Evolutionary conservation across 2,329 filamentous ascomycete genomes (phyloP).

Genomic region (Penicillium expansum): DNA sequence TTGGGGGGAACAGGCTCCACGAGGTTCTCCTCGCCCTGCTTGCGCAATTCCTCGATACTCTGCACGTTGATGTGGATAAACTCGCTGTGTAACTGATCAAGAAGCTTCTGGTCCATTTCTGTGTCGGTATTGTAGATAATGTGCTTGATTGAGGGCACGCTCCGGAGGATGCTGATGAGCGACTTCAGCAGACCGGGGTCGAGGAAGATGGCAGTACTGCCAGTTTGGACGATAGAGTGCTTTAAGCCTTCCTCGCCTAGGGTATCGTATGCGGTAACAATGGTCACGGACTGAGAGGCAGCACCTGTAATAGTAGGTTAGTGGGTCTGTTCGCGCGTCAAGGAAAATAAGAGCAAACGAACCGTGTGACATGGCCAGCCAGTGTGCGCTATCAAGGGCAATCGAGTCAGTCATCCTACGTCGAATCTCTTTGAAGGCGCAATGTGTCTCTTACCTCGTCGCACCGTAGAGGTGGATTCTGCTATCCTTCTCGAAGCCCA

Average conservation of each 20-base stretch:
- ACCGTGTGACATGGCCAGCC: constrained; percentile 79
- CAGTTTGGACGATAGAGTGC: constrained; percentile 80
- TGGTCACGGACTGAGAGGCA: constrained; percentile 79
- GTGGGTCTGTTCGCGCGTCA: neutral
- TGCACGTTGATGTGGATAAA: constrained; percentile 53
- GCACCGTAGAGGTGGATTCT: constrained; percentile 78
- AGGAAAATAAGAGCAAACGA: constrained; percentile 19
- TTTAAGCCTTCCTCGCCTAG: constrained; percentile 79
- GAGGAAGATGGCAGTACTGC: constrained; percentile 78
- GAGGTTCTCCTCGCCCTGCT: constrained; percentile 62
- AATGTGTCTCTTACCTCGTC: constrained; percentile 61
- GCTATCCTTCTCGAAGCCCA: constrained; percentile 67
- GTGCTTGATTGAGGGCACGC: constrained; percentile 55
- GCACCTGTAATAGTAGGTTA: constrained; percentile 46
- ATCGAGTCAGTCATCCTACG: constrained; percentile 14
- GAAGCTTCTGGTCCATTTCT: constrained; percentile 52
- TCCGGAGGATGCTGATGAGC: constrained; percentile 54
- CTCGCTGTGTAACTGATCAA: constrained; percentile 54
- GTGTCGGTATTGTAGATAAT: constrained; percentile 59
- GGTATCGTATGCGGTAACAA: constrained; percentile 94
- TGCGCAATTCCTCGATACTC: constrained; percentile 56
- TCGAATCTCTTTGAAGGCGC: neutral
- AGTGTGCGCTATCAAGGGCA: constrained; percentile 60
- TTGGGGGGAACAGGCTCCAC: constrained; percentile 69
- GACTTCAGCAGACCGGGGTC: constrained; percentile 73